Evolutionary conservation across 192 early-diverging fungal genomes (phyloP).

Genomic region (Radiomyces spectabilis): DNA sequence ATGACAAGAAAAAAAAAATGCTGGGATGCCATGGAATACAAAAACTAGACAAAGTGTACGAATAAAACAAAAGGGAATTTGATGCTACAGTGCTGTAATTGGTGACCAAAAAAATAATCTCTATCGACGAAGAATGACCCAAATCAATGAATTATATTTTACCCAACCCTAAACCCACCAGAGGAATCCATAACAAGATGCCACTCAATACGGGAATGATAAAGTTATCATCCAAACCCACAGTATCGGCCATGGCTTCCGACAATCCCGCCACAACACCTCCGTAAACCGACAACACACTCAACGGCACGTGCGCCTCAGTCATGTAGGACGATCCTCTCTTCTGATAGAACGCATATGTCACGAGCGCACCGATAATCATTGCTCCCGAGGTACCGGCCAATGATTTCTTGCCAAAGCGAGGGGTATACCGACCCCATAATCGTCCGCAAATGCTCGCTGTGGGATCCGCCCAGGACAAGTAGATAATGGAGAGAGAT

Average conservation of each 20-base stretch:
- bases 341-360: slow-evolving; percentile 26
- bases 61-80: no score
- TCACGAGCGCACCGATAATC: slow-evolving; percentile 20
- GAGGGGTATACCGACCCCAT: slow-evolving; percentile 32
- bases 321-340: no score
- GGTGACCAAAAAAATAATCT: no score
- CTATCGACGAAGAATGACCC: no score
- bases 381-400: slow-evolving; percentile 37
- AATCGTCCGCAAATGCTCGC: slow-evolving; percentile 32
- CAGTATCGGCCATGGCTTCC: slow-evolving; percentile 30
- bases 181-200: slow-evolving; percentile 31
- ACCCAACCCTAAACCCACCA: no score
- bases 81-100: no score
- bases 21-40: no score
- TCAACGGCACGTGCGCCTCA: slow-evolving; percentile 7
- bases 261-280: slow-evolving; percentile 31
- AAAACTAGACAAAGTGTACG: no score
- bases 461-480: slow-evolving; percentile 41
- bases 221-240: slow-evolving; percentile 37
- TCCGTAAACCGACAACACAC: slow-evolving; percentile 21
- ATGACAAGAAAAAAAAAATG: no score
- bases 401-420: slow-evolving; percentile 31
- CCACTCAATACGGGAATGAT: slow-evolving; percentile 35
- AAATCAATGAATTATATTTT: no score
- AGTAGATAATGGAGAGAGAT: slow-evolving; percentile 33